Base-by-base conservation (phyloP, 371 early-diverging fungal genomes). In the Parasitella parasitica region DNA sequence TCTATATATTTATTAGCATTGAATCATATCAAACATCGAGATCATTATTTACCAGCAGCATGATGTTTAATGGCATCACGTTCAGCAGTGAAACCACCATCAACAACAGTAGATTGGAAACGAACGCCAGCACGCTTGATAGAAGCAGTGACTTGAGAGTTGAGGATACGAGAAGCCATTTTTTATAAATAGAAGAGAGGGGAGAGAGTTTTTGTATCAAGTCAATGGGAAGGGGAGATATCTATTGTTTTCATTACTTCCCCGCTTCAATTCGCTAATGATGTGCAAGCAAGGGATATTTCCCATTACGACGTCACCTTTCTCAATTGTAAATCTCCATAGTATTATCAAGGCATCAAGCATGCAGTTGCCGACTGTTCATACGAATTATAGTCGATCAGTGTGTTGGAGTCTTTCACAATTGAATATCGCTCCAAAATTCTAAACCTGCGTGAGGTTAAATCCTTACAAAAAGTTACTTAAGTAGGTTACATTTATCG, bases 1-100 rank as follows among this genome's bases (percentile, higher is more conserved):
- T 71, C 80, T 80, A 57, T 41, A 27, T 37, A 16, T 46, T 20
- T 20, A 11, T 46, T 3, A 22, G 11, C 24, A 46, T 12, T 3
- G 8, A 9, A 12, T 46, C 13, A 9, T 4, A 9, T 46, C 24
- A 9, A 24, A 46, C 7, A 15, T 5, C 5, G 16, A 24, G 41
- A 12, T 36, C 35, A 48, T 28, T 34, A 66, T 61, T 66, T 70
- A 77, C 80, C 64, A 52, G 62, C 77, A 57, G 80, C 80, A 51
- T 80, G 80, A 30, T 69, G 58, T 72, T 77, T 77, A 52, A 75
- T 70, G 39, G 80, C 80, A 28, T 77, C 74, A 64, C 77, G 76
- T 57, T 75, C 56, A 39, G 70, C 80, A 61, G 57, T 26, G 50
- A 77, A 76, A 35, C 58, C 58, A 46, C 64, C 59, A 50, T 55